Evolutionary conservation across 208 protist species (phyloP).

Genomic region (Herpetomonas samuelpessoai): DNA sequence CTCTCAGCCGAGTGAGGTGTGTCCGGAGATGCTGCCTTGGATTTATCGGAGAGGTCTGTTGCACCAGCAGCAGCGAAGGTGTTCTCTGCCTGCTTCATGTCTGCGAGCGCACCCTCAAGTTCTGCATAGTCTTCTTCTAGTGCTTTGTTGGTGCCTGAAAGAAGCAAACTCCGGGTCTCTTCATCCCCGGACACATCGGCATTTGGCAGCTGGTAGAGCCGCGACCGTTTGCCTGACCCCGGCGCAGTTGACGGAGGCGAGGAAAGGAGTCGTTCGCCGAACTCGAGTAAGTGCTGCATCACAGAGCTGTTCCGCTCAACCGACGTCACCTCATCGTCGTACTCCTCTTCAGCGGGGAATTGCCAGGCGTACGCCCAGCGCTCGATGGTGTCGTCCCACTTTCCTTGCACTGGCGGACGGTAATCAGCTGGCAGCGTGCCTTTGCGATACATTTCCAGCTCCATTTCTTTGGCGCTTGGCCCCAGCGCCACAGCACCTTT

Average conservation of each 20-base stretch:
- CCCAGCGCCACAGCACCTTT: slow-evolving; percentile 72
- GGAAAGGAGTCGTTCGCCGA: slow-evolving; percentile 48
- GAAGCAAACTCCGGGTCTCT: neutral
- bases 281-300: slow-evolving; percentile 62
- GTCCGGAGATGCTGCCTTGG: neutral
- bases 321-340: slow-evolving; percentile 41
- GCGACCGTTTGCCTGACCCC: slow-evolving; percentile 38
- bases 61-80: too few relatives aligned
- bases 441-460: slow-evolving; percentile 77
- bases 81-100: too few relatives aligned
- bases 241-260: slow-evolving; percentile 44
- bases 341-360: slow-evolving; percentile 82
- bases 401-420: slow-evolving; percentile 73
- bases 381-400: slow-evolving; percentile 92
- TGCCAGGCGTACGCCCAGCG: slow-evolving; percentile 92
- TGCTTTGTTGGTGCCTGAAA: neutral
- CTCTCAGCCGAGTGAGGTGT: neutral
- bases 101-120: slow-evolving; percentile 33
- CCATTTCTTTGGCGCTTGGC: slow-evolving; percentile 76
- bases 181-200: neutral
- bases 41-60: neutral
- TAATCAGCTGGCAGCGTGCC: slow-evolving; percentile 81
- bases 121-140: slow-evolving; percentile 25
- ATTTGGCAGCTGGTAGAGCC: slow-evolving; percentile 23
- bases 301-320: slow-evolving; percentile 48